Evolutionary conservation across 2,329 filamentous ascomycete genomes (phyloP), one percentile per base, ranked within the genome.

Genomic region (Colletotrichum sp.): DNA sequence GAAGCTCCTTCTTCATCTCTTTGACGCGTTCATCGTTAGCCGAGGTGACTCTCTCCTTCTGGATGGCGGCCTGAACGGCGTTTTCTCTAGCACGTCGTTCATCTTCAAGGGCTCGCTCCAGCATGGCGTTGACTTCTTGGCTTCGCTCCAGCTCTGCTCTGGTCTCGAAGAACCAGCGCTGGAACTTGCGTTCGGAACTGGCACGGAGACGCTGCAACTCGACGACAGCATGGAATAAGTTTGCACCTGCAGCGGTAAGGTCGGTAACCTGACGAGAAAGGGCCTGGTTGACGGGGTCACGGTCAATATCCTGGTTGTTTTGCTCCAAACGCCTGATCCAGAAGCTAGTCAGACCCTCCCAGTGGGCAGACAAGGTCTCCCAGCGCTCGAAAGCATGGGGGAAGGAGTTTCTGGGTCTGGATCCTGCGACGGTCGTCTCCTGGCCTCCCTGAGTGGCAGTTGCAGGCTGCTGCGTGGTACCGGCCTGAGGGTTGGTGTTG

Each of bases 131-230:
- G 49, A 94, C 89, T 85, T 99, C 97, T 79, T 95, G 94, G 66
- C 93, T 91, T 32, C 94, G 93, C 86, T 99, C 97, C 79, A 98
- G 92, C 79, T 99, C 96, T 36, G 93, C 91, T 68, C 96, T 91
- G 9, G 96, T 98, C 83, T 99, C 97, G 80, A 98, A 98, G 86
- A 99, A 99, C 97, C 97, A 99, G 67, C 97, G 92, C 85, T 99
- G 97, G 81, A 99, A 99, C 83, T 99, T 99, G 78, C 97, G 93
- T 85, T 99, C 97, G 0, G 96, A 99, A 72, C 96, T 98, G 49
- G 97, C 97, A 59, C 97, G 94, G 30, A 99, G 89, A 34, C 97
- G 93, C 84, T 99, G 97, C 62, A 99, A 88, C 85, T 99, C 97
- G 5, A 99, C 97, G 0, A 99, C 96, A 12, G 97, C 97, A 83